A percentile compares a stretch with the other conserved stretches of the same genome.
phyloP scores from a whole-genome alignment of 2,329 filamentous ascomycete species.

The Aspergillus versicolor region DNA sequence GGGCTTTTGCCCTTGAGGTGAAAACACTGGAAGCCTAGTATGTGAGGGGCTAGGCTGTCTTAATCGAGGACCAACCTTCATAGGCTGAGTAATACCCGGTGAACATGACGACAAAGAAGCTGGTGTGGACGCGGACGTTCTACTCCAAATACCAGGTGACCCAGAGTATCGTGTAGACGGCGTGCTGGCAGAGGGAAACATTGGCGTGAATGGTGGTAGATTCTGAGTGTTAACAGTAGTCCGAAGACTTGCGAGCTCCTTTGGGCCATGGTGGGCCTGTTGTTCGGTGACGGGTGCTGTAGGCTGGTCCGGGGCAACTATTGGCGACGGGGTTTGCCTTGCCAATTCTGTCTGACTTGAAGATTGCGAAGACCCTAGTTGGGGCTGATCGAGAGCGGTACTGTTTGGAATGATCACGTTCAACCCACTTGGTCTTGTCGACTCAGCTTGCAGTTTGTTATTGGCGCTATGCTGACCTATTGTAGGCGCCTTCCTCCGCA shows the following conservation, averaged over 20 bases:
- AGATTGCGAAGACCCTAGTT: conserved; percentile 11
- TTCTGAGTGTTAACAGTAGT: conserved; percentile 36
- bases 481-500: conserved; percentile 43
- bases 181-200: conserved; percentile 41
- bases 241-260: conserved; percentile 39
- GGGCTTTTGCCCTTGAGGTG: conserved; percentile 20
- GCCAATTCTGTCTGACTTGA: conserved; percentile 14
- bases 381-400: conserved; percentile 18
- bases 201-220: conserved; percentile 38
- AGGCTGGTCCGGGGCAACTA: conserved; percentile 17
- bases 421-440: conserved; percentile 23
- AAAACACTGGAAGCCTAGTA: conserved; percentile 36
- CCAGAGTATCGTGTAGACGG: conserved; percentile 48
- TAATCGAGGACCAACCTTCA: conserved; percentile 35
- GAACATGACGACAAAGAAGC: conserved; percentile 52
- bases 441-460: conserved; percentile 14
- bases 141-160: conserved; percentile 47
- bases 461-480: conserved; percentile 36
- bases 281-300: conserved; percentile 17
- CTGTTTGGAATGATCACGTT: conserved; percentile 32
- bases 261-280: conserved; percentile 28
- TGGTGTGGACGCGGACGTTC: conserved; percentile 50
- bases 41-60: conserved; percentile 39
- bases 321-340: conserved; percentile 14
- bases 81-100: conserved; percentile 44